phyloP scores from a whole-genome alignment of 2,329 filamentous ascomycete species.

The Alternaria atra region DNA sequence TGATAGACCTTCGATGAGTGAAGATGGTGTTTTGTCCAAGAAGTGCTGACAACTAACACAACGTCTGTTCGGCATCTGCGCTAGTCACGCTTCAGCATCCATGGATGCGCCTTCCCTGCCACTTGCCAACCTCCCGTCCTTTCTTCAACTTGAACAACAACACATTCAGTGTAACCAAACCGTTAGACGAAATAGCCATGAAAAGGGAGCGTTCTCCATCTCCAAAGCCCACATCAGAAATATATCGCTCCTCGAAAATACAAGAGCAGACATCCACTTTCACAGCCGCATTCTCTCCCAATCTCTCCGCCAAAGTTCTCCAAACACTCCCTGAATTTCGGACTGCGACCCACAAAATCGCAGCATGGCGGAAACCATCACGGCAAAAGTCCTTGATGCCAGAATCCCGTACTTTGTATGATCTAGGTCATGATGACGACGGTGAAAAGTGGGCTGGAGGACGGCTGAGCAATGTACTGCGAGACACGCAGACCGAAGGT shows the following conservation, averaged over 20 bases:
- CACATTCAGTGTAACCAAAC: not conserved
- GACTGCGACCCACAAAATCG: slow-evolving; percentile 60
- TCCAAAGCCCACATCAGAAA: slow-evolving; percentile 25
- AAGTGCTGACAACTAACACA: slow-evolving; percentile 6
- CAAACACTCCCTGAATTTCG: slow-evolving; percentile 56
- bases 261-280: slow-evolving; percentile 63
- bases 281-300: slow-evolving; percentile 60
- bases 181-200: slow-evolving; percentile 34
- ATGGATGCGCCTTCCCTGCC: not conserved
- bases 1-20: not conserved
- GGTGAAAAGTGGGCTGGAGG: slow-evolving; percentile 63
- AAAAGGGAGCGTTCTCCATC: slow-evolving; percentile 42
- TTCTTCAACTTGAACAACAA: slow-evolving; percentile 6
- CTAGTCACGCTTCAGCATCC: slow-evolving; percentile 18
- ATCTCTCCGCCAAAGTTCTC: slow-evolving; percentile 51
- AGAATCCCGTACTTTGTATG: slow-evolving; percentile 49
- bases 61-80: slow-evolving; percentile 17
- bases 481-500: slow-evolving; percentile 56
- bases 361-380: slow-evolving; percentile 60
- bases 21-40: slow-evolving; percentile 7
- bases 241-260: slow-evolving; percentile 58
- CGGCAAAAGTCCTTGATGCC: slow-evolving; percentile 57
- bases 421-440: slow-evolving; percentile 61
- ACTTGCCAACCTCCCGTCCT: slow-evolving; percentile 7
- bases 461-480: slow-evolving; percentile 58